Percentiles rank a stretch among this genome's conserved stretches.
phyloP scores from a whole-genome alignment of 768 basidiomycete genomes.

The Agaricus subrufescens region DNA sequence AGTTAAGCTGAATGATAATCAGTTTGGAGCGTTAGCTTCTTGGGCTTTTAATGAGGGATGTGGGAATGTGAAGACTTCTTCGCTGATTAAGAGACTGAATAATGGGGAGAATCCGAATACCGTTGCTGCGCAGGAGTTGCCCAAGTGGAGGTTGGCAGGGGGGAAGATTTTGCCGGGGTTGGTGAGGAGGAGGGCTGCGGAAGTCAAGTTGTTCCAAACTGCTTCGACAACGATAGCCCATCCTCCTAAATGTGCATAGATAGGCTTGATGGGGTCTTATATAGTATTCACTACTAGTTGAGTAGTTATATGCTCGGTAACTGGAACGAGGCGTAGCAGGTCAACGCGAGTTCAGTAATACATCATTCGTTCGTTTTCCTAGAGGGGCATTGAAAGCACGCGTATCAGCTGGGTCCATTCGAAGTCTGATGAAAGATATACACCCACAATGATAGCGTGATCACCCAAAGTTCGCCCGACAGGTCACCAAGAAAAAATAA shows the following conservation, averaged over 20 bases:
- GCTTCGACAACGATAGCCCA: constrained; percentile 22
- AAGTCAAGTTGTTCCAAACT: constrained; percentile 27
- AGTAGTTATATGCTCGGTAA: too few species aligned
- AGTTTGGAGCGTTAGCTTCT: constrained; percentile 26
- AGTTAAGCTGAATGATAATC: constrained; percentile 26
- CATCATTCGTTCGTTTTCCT: too few species aligned
- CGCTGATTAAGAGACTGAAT: constrained; percentile 25
- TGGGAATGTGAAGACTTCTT: constrained; percentile 20
- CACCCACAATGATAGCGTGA: too few species aligned
- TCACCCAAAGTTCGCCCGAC: too few species aligned
- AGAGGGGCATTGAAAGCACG: too few species aligned
- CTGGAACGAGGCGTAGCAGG: too few species aligned
- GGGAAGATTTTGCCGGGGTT: constrained; percentile 23
- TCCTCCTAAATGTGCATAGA: constrained; percentile 10
- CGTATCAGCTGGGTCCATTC: too few species aligned
- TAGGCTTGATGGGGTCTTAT: too few species aligned
- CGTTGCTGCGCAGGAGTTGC: constrained; percentile 27
- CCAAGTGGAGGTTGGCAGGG: constrained; percentile 26
- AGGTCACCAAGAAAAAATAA: too few species aligned
- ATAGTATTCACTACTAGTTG: too few species aligned
- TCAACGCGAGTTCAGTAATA: too few species aligned
- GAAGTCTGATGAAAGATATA: too few species aligned
- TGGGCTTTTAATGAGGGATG: constrained; percentile 30
- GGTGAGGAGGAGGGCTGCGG: constrained; percentile 21
- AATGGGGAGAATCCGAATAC: constrained; percentile 27